These are phyloP conservation scores for Kalmusia sp. DNA, from an alignment of 2,329 filamentous ascomycete genomes.

Conservation along the genomic window DNA sequence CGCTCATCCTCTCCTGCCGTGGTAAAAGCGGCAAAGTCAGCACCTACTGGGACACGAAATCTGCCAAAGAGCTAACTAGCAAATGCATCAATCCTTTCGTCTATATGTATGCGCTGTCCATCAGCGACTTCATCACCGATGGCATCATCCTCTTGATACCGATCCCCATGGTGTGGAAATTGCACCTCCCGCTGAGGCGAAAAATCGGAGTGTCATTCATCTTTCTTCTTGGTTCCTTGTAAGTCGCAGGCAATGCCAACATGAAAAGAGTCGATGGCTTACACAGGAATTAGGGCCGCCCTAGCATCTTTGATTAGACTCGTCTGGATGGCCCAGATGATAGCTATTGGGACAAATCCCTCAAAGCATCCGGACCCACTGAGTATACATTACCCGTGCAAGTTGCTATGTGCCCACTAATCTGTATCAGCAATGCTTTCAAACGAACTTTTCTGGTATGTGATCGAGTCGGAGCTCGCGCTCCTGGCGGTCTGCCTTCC, in stretches of 20 bases:
- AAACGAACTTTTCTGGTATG: conserved; percentile 12
- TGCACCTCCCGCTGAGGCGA: background rate
- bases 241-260: background rate
- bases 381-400: background rate
- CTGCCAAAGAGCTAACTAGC: background rate
- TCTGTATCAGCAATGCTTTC: background rate
- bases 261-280: background rate
- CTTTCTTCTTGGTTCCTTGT: conserved; percentile 5
- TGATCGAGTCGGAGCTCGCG: conserved; percentile 6
- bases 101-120: background rate
- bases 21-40: background rate
- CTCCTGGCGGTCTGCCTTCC: conserved; percentile 11
- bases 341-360: background rate
- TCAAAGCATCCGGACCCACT: background rate
- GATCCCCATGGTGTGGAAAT: background rate
- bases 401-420: background rate
- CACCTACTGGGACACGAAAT: background rate
- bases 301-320: background rate
- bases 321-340: background rate
- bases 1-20: background rate
- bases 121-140: conserved; percentile 6
- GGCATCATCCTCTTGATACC: conserved; percentile 4
- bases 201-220: background rate
- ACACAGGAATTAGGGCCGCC: background rate
- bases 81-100: conserved; percentile 3